Evolutionary conservation across 202 grass and related monocot species (phyloP).

Genomic region (Eragrostis tef): DNA sequence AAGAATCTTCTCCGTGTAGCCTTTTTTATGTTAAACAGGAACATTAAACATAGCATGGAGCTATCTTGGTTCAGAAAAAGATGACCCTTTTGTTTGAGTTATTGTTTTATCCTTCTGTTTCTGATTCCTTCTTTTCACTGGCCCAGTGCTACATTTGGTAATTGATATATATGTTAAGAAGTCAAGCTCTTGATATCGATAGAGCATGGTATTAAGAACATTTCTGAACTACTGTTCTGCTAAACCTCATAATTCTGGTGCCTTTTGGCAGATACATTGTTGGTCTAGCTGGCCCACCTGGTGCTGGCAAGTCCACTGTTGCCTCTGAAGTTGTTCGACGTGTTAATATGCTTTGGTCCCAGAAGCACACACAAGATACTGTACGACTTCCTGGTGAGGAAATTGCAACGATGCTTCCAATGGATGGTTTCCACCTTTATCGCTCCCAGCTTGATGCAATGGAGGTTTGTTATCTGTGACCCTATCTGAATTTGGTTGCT

Average conservation of each 20-base stretch:
- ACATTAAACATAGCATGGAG: neutral
- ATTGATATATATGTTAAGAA: neutral
- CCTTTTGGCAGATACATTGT: constrained; percentile 70
- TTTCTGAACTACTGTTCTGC: neutral
- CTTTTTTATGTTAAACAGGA: constrained; percentile 1
- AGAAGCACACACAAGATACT: constrained; percentile 44
- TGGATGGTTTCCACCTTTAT: constrained; percentile 98
- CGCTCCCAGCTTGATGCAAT: constrained; percentile 86
- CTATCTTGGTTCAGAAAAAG: neutral
- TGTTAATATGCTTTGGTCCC: constrained; percentile 68
- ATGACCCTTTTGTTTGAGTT: constrained; percentile 5
- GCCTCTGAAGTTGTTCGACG: constrained; percentile 75
- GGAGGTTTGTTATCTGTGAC: constrained; percentile 63
- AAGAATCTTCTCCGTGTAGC: neutral
- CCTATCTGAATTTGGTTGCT: constrained; percentile 27
- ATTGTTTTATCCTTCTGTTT: neutral
- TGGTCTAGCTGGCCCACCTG: constrained; percentile 89
- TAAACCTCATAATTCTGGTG: constrained; percentile 34
- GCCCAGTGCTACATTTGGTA: constrained; percentile 23
- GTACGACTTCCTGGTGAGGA: constrained; percentile 46
- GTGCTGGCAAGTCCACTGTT: constrained; percentile 89
- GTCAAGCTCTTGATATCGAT: constrained; percentile 10
- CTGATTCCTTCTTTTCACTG: neutral
- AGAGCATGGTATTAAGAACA: neutral
- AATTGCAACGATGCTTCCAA: constrained; percentile 76